phyloP scores from a whole-genome alignment of 495 filamentous ascomycete species.

The Neurospora terricola region DNA sequence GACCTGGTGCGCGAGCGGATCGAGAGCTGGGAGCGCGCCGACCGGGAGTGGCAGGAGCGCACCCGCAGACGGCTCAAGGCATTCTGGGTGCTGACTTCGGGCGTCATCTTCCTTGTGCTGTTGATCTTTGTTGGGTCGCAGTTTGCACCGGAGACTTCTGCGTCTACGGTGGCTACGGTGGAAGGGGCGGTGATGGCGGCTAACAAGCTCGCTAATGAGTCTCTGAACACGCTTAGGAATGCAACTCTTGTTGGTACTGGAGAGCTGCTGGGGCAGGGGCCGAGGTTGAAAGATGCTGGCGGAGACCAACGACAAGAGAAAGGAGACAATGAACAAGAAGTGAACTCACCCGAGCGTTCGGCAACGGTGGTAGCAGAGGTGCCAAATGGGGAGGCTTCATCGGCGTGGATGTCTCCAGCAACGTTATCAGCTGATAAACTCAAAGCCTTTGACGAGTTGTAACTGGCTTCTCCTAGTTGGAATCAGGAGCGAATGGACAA shows the following conservation, averaged over 20 bases:
- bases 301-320: background rate
- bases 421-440: slow-evolving; percentile 18
- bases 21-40: slow-evolving; percentile 60
- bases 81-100: slow-evolving; percentile 46
- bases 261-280: background rate
- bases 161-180: background rate
- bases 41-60: slow-evolving; percentile 62
- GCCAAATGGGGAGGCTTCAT: background rate
- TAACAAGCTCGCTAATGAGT: slow-evolving; percentile 7
- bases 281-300: background rate
- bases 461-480: background rate
- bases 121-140: slow-evolving; percentile 30
- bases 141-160: slow-evolving; percentile 20
- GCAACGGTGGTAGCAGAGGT: background rate
- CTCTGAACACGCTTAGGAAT: slow-evolving; percentile 4
- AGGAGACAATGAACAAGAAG: background rate
- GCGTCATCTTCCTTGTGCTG: slow-evolving; percentile 36
- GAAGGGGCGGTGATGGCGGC: background rate
- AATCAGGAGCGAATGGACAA: background rate
- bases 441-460: slow-evolving; percentile 35
- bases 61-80: slow-evolving; percentile 52
- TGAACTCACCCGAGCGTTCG: background rate
- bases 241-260: background rate
- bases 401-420: background rate
- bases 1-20: slow-evolving; percentile 54